phyloP scores from a whole-genome alignment of 2,329 filamentous ascomycete genomes.

The Nectriaceae sp. region DNA sequence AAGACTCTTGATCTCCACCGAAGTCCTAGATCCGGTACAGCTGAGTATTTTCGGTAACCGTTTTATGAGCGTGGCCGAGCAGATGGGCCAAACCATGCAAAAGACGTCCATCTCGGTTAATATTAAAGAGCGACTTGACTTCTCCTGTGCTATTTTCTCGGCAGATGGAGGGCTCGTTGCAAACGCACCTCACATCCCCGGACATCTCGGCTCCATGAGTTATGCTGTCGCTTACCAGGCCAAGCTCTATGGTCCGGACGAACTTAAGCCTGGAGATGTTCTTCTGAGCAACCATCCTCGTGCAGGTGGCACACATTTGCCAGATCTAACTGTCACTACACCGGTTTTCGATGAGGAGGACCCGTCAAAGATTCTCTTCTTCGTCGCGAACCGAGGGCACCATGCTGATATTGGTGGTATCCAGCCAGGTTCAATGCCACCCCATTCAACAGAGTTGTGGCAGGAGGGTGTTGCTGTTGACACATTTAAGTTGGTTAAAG shows the following conservation, averaged over 20 bases:
- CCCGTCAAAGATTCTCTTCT: constrained; percentile 34
- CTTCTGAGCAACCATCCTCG: constrained; percentile 62
- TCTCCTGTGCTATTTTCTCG: constrained; percentile 77
- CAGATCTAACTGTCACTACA: constrained; percentile 30
- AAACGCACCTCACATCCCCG: constrained; percentile 74
- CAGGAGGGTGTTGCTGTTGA: constrained; percentile 62
- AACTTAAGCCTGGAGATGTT: constrained; percentile 72
- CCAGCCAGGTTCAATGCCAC: constrained; percentile 74
- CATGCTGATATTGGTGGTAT: constrained; percentile 55
- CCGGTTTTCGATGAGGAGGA: constrained; percentile 33
- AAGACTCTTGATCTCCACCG: constrained; percentile 11
- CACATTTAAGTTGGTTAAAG: constrained; percentile 30
- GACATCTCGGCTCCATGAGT: constrained; percentile 76
- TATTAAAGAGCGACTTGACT: constrained; percentile 79
- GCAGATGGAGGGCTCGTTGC: constrained; percentile 71
- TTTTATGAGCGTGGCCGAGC: constrained; percentile 81
- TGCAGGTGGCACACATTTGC: constrained; percentile 46
- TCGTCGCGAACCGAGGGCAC: constrained; percentile 34
- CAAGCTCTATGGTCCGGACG: constrained; percentile 66
- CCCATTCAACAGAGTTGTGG: constrained; percentile 61
- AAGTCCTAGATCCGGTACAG: constrained; percentile 69
- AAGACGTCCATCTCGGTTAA: constrained; percentile 77
- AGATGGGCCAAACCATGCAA: constrained; percentile 76
- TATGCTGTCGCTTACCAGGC: constrained; percentile 71
- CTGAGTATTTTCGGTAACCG: constrained; percentile 75